These are phyloP conservation scores for Pichia californica DNA, from an alignment of 805 yeast species.

Conservation along the genomic window DNA sequence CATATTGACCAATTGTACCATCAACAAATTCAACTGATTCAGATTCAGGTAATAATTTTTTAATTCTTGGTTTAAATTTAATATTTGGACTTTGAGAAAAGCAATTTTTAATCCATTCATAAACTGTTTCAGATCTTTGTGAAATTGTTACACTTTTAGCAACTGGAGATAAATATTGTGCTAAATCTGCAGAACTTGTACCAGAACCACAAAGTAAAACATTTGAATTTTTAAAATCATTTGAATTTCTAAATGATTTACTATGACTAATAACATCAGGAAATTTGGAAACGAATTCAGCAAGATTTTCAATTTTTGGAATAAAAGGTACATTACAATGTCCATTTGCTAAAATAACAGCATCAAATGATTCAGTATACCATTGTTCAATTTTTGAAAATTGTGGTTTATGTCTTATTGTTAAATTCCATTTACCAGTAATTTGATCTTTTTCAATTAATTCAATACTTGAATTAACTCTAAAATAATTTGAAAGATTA, in stretches of 20 bases:
- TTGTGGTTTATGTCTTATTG: constrained; percentile 11
- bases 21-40: constrained; percentile 25
- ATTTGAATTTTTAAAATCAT: constrained; percentile 34
- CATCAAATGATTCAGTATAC: constrained; percentile 49
- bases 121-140: constrained; percentile 20
- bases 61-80: constrained; percentile 18
- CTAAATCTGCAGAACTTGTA: constrained; percentile 37
- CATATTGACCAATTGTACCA: constrained; percentile 30
- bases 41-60: constrained; percentile 11
- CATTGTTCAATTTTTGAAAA: constrained; percentile 24
- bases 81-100: constrained; percentile 11
- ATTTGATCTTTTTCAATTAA: constrained; percentile 33
- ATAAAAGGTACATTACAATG: constrained; percentile 49
- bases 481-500: constrained; percentile 27
- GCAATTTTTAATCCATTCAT: constrained; percentile 15
- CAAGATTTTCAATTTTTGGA: constrained; percentile 37
- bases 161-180: constrained; percentile 29
- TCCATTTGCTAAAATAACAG: constrained; percentile 57
- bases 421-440: constrained; percentile 12
- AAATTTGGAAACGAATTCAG: constrained; percentile 23
- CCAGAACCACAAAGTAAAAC: constrained; percentile 39
- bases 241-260: constrained; percentile 42
- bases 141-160: constrained; percentile 16
- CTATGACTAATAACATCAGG: constrained; percentile 50
- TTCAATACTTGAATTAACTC: constrained; percentile 37